Evolutionary conservation across 1,139 yeast species (phyloP), one percentile per base, ranked within the genome.

Genomic region (Yamadazyma mexicana): DNA sequence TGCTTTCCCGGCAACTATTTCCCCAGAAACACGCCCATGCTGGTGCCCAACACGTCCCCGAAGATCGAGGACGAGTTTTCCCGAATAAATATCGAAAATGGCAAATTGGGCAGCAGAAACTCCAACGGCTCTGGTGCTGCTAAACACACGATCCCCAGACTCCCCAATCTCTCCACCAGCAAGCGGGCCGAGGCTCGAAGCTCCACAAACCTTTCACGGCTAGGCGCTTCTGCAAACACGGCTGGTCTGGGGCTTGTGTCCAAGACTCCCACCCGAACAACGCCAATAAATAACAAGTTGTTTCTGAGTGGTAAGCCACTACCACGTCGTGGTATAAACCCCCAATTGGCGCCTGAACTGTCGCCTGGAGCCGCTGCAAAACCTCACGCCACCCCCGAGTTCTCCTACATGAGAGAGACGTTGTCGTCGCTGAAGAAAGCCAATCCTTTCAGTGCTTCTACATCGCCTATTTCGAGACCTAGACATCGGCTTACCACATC

Each of bases 361-460:
- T 5, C 11, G 16, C 17, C 17, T 27, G 23, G 11, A 7, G 22
- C 5, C 9, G 23, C 12, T n/a, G 5, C 22, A 8, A 20, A 20
- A 8, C 22, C 22, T 20, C 22, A 20, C 8, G 5, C 22, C 8
- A 8, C 22, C 17, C 12, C 32, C 5, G 44, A 39, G 15, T 27
- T 47, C 15, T 45, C 50, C 5, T 50, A 49, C 28, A 50, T 50
- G 54, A 48, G 40, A 39, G 51, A 44, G 11, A 50, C 54, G 2
- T 40, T 50, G 8, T 47, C 52, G 6, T 49, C 53, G 1, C 27
- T 40, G 31, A 39, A 43, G 33, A 37, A 34, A 14, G 32, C 45
- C 8, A 50, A 40, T 39, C 52, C 52, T 4, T 44, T 47, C 31
- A 43, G 27, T 16, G 10, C 34, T 5, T 34, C 29, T 9, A 22